Base-by-base conservation (phyloP, 2,329 filamentous ascomycete genomes). In the Ceratocystis destructans region DNA sequence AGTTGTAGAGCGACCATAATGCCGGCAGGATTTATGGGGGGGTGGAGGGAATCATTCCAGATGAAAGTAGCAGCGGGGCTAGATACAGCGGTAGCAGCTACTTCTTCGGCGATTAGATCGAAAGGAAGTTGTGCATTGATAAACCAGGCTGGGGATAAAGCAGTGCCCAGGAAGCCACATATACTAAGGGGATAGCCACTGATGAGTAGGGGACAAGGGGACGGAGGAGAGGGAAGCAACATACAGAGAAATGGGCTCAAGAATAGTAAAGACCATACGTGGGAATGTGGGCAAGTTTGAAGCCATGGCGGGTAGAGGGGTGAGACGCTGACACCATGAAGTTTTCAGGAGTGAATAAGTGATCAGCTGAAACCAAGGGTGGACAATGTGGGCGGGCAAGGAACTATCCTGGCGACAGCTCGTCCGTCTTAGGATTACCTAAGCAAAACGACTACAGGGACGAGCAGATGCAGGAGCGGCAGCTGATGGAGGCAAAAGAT, bases 211-310 rank as follows among this genome's bases (percentile, higher is more conserved):
- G 70, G 20, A 3, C 8, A 25, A 4, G 20, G 48, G 6, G 25
- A 5, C 2, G n/a, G 48, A 6, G 20, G 7, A 20, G 46, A 50
- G 46, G 45, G 62, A 57, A 12, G 2, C 1, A 50, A 72, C 80
- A 76, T 79, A 87, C 85, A 88, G 78, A 22, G 85, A 86, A 68
- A 88, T 77, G 41, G 87, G 87, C 74, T 90, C 87, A 53, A 88
- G 72, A 65, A 88, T 73, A 37, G 84, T 87, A 70, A 90, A 88
- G 62, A 88, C 77, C 61, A 87, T 73, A 68, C 85, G 80, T 12
- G 87, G 87, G 71, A 88, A 78, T 2, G 79, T 72, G 1, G 87
- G 86, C 25, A 90, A 79, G 69, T 82, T 80, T 33, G 84, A 79
- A 10, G 84, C 78, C 85, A 87, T 87, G 61, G 59, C 70, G 68